These are phyloP conservation scores for Rhodotorula paludigena DNA, from an alignment of 768 basidiomycete genomes.

Conservation along the genomic window DNA sequence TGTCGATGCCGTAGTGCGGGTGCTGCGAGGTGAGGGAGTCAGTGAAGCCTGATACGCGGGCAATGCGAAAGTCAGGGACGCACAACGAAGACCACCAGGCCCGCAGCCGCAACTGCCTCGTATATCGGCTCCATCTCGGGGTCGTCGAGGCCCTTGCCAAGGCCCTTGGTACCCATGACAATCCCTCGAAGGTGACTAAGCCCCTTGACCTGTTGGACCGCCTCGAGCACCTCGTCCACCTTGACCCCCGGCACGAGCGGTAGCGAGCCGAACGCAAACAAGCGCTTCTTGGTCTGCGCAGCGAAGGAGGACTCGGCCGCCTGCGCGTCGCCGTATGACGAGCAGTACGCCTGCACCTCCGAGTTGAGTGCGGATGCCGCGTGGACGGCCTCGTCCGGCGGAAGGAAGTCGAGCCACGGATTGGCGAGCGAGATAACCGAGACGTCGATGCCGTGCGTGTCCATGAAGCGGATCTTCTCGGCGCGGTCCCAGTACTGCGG, in stretches of 20 bases:
- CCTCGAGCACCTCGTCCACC: slow-evolving; percentile 57
- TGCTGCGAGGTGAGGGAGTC: slow-evolving; percentile 15
- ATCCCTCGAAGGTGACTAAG: slow-evolving; percentile 67
- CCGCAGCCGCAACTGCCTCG: slow-evolving; percentile 65
- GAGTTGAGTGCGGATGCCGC: slow-evolving; percentile 68
- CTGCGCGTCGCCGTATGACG: slow-evolving; percentile 50
- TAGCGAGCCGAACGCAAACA: slow-evolving; percentile 79
- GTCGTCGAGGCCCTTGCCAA: slow-evolving; percentile 78
- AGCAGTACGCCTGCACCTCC: slow-evolving; percentile 74
- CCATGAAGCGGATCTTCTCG: slow-evolving; percentile 81
- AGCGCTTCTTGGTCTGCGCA: slow-evolving; percentile 54
- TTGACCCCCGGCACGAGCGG: slow-evolving; percentile 69
- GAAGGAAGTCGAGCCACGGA: slow-evolving; percentile 84
- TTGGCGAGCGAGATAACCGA: slow-evolving; percentile 61
- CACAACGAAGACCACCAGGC: slow-evolving; percentile 67
- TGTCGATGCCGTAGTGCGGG: slow-evolving; percentile 70
- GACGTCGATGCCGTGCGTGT: slow-evolving; percentile 69
- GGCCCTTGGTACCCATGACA: slow-evolving; percentile 74
- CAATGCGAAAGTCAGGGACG: neutral
- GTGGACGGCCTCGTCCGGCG: slow-evolving; percentile 60
- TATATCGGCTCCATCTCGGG: slow-evolving; percentile 71
- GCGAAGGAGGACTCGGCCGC: slow-evolving; percentile 17
- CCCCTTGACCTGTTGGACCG: slow-evolving; percentile 61
- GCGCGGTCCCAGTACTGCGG: slow-evolving; percentile 67
- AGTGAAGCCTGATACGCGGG: too few relatives aligned